Evolutionary conservation across 805 yeast genomes (phyloP).

Genomic region (Blastobotrys peoriensis): DNA sequence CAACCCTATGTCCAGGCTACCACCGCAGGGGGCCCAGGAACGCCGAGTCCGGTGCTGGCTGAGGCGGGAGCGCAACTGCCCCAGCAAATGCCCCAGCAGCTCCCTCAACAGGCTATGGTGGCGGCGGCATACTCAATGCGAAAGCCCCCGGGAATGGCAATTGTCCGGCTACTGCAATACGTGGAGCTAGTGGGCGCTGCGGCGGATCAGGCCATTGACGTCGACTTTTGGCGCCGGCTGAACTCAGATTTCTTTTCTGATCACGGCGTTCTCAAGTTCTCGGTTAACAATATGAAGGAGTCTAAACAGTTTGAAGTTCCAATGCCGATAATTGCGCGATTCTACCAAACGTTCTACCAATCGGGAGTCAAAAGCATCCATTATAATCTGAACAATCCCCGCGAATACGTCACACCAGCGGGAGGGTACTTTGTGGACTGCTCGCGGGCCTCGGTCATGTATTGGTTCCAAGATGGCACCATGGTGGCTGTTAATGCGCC

Average conservation of each 20-base stretch:
- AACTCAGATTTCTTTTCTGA: slow-evolving; percentile 49
- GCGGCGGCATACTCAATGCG: slow-evolving; percentile 1
- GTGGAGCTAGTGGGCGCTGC: slow-evolving; percentile 42
- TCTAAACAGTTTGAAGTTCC: slow-evolving; percentile 58
- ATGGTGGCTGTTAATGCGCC: slow-evolving; percentile 57
- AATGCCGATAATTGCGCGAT: slow-evolving; percentile 58
- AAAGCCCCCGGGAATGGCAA: slow-evolving; percentile 37
- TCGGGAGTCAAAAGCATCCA: slow-evolving; percentile 50
- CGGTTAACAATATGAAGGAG: slow-evolving; percentile 39
- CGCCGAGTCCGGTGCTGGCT: slow-evolving; percentile 4
- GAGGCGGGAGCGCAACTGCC: slow-evolving; percentile 10
- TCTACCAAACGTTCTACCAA: slow-evolving; percentile 46
- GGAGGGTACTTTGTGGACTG: slow-evolving; percentile 52
- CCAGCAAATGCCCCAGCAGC: slow-evolving; percentile 6
- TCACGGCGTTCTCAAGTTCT: slow-evolving; percentile 41
- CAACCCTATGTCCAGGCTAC: slow-evolving; percentile 9
- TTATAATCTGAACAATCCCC: slow-evolving; percentile 38
- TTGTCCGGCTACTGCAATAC: slow-evolving; percentile 44
- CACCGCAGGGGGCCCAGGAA: slow-evolving; percentile 9
- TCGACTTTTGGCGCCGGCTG: slow-evolving; percentile 46
- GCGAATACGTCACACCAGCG: slow-evolving; percentile 48
- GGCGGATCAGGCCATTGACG: slow-evolving; percentile 38
- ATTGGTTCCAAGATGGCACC: slow-evolving; percentile 65
- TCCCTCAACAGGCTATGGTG: background rate
- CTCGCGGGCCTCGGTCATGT: slow-evolving; percentile 42